Evolutionary conservation across 129 eudicot species (phyloP).

Genomic region (Logfia minima): DNA sequence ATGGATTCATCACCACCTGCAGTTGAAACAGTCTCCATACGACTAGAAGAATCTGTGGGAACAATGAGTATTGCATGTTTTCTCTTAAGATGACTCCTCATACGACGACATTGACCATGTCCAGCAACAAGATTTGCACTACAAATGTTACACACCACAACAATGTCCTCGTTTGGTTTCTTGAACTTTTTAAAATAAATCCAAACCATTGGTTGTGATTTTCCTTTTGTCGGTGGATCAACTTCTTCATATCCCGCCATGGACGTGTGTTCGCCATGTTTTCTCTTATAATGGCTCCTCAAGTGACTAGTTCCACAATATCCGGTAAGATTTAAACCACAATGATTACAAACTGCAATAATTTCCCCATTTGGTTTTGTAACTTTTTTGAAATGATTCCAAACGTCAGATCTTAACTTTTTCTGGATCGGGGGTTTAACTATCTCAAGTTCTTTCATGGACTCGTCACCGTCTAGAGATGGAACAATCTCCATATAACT

Average conservation of each 20-base stretch:
- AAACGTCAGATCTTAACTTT: slow-evolving; percentile 15
- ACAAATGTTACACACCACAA: slow-evolving; percentile 15
- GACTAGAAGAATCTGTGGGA: neutral
- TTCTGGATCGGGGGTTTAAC: neutral
- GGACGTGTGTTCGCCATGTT: slow-evolving; percentile 11
- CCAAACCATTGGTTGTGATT: neutral
- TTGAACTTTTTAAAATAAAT: neutral
- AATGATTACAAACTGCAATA: slow-evolving; percentile 30
- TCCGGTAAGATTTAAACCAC: slow-evolving; percentile 2
- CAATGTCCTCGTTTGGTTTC: slow-evolving; percentile 5
- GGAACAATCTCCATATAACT: slow-evolving; percentile 14
- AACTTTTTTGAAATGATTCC: slow-evolving; percentile 21
- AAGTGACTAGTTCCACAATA: slow-evolving; percentile 20
- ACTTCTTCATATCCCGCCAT: neutral
- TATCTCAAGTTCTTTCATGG: slow-evolving; percentile 8
- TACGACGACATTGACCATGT: neutral
- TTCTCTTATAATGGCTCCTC: slow-evolving; percentile 11
- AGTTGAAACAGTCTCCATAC: neutral
- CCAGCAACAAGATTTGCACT: slow-evolving; percentile 9
- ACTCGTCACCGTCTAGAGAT: slow-evolving; percentile 4
- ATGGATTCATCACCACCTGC: neutral
- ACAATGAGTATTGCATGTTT: slow-evolving; percentile 1
- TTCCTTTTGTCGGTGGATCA: neutral
- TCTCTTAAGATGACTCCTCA: slow-evolving; percentile 8
- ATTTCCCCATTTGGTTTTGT: neutral